These are phyloP conservation scores for Umbelopsis sp. DNA, from an alignment of 192 early-diverging fungal genomes.

Conservation along the genomic window DNA sequence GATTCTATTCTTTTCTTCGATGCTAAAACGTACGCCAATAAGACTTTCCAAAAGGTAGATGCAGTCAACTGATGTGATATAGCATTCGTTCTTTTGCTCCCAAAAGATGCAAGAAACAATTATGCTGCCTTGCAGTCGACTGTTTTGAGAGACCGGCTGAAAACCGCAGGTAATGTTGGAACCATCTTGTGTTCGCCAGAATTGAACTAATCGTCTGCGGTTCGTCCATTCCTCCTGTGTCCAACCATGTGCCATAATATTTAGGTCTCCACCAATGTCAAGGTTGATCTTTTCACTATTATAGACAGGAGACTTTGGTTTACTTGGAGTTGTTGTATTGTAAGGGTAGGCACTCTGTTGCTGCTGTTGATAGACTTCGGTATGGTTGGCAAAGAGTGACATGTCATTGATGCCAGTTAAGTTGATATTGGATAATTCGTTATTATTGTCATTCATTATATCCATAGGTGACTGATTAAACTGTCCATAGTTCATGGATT, in stretches of 20 bases:
- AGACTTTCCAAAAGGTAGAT: conserved; percentile 72
- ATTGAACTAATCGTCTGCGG: conserved; percentile 72
- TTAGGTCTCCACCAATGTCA: conserved; percentile 65
- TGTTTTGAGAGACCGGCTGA: conserved; percentile 59
- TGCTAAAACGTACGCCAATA: conserved; percentile 68
- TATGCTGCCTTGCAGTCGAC: conserved; percentile 65
- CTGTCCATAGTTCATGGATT: neutral
- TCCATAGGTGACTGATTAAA: neutral
- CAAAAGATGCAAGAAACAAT: conserved; percentile 83
- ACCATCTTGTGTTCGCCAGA: conserved; percentile 67
- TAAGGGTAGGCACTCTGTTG: neutral
- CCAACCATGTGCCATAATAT: conserved; percentile 69
- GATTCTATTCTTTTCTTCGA: conserved; percentile 85
- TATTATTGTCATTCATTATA: neutral
- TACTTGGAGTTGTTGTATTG: neutral
- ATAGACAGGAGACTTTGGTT: neutral
- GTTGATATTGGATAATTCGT: neutral
- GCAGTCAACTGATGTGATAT: conserved; percentile 77
- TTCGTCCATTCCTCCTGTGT: conserved; percentile 61
- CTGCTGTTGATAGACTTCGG: neutral
- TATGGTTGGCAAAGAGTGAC: neutral
- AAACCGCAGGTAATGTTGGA: conserved; percentile 72
- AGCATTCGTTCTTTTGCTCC: conserved; percentile 69
- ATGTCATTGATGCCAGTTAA: neutral
- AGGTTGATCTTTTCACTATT: conserved; percentile 37